These are phyloP conservation scores for Globisporangium cystogenes DNA, from an alignment of 352 stramenopile species.

Conservation along the genomic window DNA sequence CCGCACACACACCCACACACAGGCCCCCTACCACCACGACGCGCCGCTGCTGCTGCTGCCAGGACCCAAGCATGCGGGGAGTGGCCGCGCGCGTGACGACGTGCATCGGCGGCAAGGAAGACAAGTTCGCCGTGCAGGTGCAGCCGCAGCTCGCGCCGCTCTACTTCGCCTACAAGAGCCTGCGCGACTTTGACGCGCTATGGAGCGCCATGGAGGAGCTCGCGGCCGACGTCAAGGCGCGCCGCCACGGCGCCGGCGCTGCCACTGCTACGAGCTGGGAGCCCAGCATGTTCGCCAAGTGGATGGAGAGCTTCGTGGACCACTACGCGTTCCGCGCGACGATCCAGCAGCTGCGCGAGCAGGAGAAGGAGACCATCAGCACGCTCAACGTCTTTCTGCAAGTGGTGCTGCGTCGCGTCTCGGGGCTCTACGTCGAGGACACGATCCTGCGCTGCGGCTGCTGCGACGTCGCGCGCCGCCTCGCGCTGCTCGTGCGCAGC, in stretches of 20 bases:
- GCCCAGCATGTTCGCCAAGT: constrained; percentile 55
- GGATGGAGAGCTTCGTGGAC: constrained; percentile 70
- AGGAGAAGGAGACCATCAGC: constrained; percentile 71
- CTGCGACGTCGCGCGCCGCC: constrained; percentile 40
- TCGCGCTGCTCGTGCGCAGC: constrained; percentile 55
- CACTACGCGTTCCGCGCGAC: constrained; percentile 66
- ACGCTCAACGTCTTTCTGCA: constrained; percentile 72
- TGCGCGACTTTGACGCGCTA: constrained; percentile 67
- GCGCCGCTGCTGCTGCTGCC: constrained; percentile 6
- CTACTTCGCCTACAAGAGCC: constrained; percentile 83
- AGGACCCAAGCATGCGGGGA: constrained; percentile 43
- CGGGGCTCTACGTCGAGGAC: constrained; percentile 48
- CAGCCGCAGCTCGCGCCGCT: constrained; percentile 24
- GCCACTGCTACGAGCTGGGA: constrained; percentile 8
- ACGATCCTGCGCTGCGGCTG: constrained; percentile 46
- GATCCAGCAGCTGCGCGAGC: constrained; percentile 44
- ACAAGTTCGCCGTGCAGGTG: constrained; percentile 72
- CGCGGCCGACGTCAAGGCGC: constrained; percentile 43
- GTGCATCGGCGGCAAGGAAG: constrained; percentile 76
- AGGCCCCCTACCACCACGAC: constrained; percentile 1
- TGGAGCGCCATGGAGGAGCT: constrained; percentile 58
- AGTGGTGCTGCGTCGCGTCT: constrained; percentile 59
- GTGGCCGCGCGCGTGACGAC: constrained; percentile 66
- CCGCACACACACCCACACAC: too few relatives aligned
- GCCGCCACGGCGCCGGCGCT: constrained; percentile 17